phyloP scores from a whole-genome alignment of 2,329 filamentous ascomycete species.

The Ceratocystis lukuohia region DNA sequence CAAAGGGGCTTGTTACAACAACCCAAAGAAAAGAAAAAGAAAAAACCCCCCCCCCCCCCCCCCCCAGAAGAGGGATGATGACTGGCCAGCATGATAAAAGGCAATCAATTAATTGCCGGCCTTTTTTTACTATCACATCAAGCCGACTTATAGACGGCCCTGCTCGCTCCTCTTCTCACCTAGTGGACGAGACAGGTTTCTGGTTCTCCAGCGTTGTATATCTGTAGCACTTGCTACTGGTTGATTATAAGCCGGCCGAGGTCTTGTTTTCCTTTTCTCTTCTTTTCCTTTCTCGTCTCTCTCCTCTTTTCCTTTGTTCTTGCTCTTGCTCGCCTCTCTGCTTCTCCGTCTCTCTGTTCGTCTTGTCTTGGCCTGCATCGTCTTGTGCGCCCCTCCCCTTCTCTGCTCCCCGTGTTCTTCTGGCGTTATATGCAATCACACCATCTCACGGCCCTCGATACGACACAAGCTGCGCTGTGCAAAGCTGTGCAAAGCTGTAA shows the following conservation, averaged over 20 bases:
- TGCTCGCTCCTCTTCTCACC: not conserved
- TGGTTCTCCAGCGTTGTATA: not conserved
- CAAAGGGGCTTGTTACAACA: not conserved
- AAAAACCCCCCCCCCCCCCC: no score
- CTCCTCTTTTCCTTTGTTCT: not conserved
- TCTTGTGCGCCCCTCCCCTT: not conserved
- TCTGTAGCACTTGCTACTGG: not conserved
- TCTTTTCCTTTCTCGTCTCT: not conserved
- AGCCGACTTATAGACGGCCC: constrained; percentile 6
- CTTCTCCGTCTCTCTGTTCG: not conserved
- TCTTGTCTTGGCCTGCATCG: not conserved
- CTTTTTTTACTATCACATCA: not conserved
- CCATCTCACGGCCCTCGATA: not conserved
- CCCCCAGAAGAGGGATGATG: no score
- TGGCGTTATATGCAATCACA: not conserved
- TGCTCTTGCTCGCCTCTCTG: not conserved
- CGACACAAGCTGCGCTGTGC: not conserved
- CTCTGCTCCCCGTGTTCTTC: no score
- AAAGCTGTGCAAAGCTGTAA: not conserved
- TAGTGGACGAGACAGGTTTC: not conserved
- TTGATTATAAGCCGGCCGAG: not conserved
- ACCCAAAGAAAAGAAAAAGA: no score
- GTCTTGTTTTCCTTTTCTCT: not conserved
- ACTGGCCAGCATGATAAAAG: not conserved
- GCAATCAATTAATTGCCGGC: not conserved